Base-by-base conservation (phyloP, 2,329 filamentous ascomycete genomes). In the Aspergillus awamori region DNA sequence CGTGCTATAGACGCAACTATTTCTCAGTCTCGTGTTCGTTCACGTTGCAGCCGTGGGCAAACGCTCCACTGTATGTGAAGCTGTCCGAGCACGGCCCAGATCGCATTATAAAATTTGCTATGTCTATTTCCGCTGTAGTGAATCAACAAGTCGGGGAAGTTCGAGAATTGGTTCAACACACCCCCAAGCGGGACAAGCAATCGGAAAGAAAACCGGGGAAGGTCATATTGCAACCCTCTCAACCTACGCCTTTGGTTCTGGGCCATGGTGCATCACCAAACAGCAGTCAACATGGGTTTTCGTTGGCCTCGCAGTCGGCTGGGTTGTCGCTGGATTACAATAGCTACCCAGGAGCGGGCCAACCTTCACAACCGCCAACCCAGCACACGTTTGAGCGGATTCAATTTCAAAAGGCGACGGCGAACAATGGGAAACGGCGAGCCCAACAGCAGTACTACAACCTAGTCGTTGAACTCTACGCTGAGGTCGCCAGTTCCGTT, bases 381-480 rank as follows among this genome's bases (percentile, higher is more conserved):
- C 80, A 82, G n/a, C 84, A 88, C 60, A 85, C 83, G 0, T 97
- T 96, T 72, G 93, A 97, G 73, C 88, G 93, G 10, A 95, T 97
- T 55, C 93, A 97, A 70, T 97, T 97, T 84, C 96, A 96, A 75
- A 91, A 92, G 66, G 93, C 93, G 1, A 97, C 93, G 0, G 92
- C 92, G 24, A 97, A 97, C 79, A 97, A 97, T 67, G 93, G 93
- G 51, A 96, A 96, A 76, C 85, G 93, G 67, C 84, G 93, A 59
- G 93, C 93, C 1, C 92, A 93, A 17, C 93, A 97, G 72, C 93
- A 97, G 69, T 96, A 93, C 75, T 97, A 96, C 71, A 91, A 95
- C 69, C 83, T 97, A n/a, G 86, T 96, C 49, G 89, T 96, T 4
- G 92, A 96, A 73, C 85, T 96, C 1, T 92, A 87, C 76, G 91